Conservation (phyloP, 495 filamentous ascomycete genomes). For the Trichoderma virens region DNA sequence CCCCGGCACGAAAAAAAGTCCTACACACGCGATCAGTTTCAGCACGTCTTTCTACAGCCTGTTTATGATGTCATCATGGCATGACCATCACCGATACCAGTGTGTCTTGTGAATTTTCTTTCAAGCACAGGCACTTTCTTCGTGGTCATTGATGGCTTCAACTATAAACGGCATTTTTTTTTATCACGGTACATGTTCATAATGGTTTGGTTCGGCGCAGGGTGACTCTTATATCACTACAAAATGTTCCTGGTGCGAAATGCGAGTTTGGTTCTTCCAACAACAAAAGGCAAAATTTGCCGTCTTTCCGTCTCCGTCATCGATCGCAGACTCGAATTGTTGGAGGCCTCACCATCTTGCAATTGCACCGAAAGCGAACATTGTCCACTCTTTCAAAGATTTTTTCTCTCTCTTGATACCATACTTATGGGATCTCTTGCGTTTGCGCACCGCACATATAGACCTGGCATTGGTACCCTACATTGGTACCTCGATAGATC, state of each 20-base stretch:
- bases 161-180: background rate
- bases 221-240: background rate
- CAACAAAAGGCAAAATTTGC: background rate
- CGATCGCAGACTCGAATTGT: background rate
- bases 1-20: background rate
- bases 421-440: slow-evolving; percentile 3
- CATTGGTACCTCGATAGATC: slow-evolving; percentile 8
- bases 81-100: background rate
- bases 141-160: background rate
- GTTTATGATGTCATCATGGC: background rate
- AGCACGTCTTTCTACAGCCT: slow-evolving; percentile 3
- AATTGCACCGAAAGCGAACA: background rate
- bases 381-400: background rate
- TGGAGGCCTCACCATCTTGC: background rate
- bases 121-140: background rate
- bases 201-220: slow-evolving; percentile 6
- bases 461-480: slow-evolving; percentile 6
- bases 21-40: slow-evolving; percentile 6
- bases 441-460: background rate
- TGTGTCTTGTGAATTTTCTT: background rate
- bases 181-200: slow-evolving; percentile 4
- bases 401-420: background rate
- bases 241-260: background rate
- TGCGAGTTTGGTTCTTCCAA: background rate
- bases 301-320: background rate